Base-by-base conservation (phyloP, 2,329 filamentous ascomycete genomes). In the Nannizzia gypsea region DNA sequence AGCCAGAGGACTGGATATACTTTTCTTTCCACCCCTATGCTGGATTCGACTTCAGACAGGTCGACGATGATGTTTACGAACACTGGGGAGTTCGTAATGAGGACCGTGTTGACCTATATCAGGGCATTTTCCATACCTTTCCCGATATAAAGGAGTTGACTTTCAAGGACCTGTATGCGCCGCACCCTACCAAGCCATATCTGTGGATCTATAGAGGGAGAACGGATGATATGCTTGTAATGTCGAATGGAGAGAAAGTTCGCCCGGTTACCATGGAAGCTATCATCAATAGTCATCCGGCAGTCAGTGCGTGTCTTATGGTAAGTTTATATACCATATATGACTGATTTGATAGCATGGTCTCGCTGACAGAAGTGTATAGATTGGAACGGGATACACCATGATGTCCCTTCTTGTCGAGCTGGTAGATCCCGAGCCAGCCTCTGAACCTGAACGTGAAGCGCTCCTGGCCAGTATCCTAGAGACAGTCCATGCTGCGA, bases 111-210 rank as follows among this genome's bases (percentile, higher is more conserved):
- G 31, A 34, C 6, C 11, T 34, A 11, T 2, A 34, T 20, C 38
- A 58, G 26, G 42, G 57, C 4, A 28, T 58, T 9, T 58, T 58
- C 26, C 13, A 50, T 50, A 58, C 42, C 11, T 58, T 58, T 36
- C 57, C 57, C 2, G 57, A 58, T 24, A 13, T 48, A 13, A 13
- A 22, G 3, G 57, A 58, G 22, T 48, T 13, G 26, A 15, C 28
- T 13, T 15, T 40, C 9, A 57, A 57, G 6, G 56, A 57, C 36
- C 6, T 57, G 15, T 57, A 57, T 17, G 26, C 56, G 13, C 9
- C 9, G 36, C 56, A 57, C 22, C 56, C 56, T 9, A 22, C 28
- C 9, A 44, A 44, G 13, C 5, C 5, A 3, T 36, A 42, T n/a
- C 31, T 38, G 17, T 57, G 13, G 9, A 40, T 42, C 9, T 57